Evolutionary conservation across 2,329 filamentous ascomycete species (phyloP).

Genomic region (Cytospora piceae): DNA sequence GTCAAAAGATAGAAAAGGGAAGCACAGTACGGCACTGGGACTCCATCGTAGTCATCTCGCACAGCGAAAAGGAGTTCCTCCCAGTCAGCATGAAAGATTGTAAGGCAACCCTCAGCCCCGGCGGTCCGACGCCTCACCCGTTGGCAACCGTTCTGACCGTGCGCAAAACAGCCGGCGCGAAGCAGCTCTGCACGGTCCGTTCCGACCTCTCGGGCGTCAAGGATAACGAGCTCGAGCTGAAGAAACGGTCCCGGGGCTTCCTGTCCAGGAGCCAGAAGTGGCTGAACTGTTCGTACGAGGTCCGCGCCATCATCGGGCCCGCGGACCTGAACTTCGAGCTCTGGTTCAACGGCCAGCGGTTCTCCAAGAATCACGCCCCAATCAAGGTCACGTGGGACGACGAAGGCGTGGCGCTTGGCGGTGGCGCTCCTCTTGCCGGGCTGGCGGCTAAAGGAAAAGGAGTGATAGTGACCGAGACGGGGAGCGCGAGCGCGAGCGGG

Average conservation of each 20-base stretch:
- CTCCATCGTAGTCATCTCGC: conserved; percentile 45
- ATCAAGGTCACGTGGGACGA: conserved; percentile 43
- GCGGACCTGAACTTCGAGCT: conserved; percentile 55
- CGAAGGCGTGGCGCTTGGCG: conserved; percentile 30
- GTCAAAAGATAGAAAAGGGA: conserved; percentile 39
- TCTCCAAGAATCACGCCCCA: conserved; percentile 45
- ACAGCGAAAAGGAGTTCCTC: conserved; percentile 42
- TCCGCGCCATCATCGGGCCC: conserved; percentile 58
- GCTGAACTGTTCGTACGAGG: conserved; percentile 49
- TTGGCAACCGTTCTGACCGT: background rate
- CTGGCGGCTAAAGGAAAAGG: background rate
- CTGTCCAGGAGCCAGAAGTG: conserved; percentile 43
- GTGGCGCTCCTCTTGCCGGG: background rate
- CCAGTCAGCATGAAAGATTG: conserved; percentile 45
- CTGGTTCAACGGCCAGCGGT: conserved; percentile 47
- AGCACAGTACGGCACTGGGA: conserved; percentile 44
- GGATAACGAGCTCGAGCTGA: conserved; percentile 42
- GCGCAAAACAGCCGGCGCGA: conserved; percentile 39
- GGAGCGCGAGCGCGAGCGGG: conserved; percentile 19
- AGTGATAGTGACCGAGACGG: conserved; percentile 11
- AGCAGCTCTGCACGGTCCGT: conserved; percentile 45
- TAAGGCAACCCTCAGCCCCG: conserved; percentile 31
- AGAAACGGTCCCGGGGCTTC: conserved; percentile 39
- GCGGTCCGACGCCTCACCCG: background rate
- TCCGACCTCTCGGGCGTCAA: conserved; percentile 46